Base-by-base conservation (phyloP, 345 rosid genomes). In the Citrus medica region DNA sequence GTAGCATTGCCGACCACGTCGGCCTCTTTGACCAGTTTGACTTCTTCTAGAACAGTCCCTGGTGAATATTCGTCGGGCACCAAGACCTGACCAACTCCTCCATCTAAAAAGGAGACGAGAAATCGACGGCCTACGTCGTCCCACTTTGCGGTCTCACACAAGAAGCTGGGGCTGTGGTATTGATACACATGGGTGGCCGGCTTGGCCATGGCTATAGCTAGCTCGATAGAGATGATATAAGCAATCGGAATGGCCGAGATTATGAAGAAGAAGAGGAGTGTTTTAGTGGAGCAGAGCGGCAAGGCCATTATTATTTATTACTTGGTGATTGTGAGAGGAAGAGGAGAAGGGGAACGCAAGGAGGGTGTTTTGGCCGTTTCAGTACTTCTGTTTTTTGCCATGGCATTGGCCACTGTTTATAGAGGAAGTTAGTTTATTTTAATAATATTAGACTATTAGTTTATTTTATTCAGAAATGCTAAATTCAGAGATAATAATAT, bases 71-170 rank as follows among this genome's bases (percentile, higher is more conserved):
- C 83, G 2, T 69, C 76, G 5, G 94, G 93, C 56, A 95, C 90
- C 37, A 46, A 78, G 61, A 95, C 79, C 84, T 90, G 82, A 24
- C 93, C 98, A 77, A 95, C 60, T 64, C 97, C 95, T 2, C 98
- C 97, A 51, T 90, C 97, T 68, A 95, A 65, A 87, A 82, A 91
- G 80, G 94, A 90, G 81, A 92, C 92, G 81, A 95, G 86, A 88
- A 95, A 95, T 24, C 97, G 90, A 69, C 83, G 87, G 81, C 85
- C 75, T 21, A 69, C 79, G 4, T 83, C 88, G 84, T 95, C 98
- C 98, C 98, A 95, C 90, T 93, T 93, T 77, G 95, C 93, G 86
- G 91, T 87, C 88, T 93, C 98, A 24, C 97, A 92, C 84, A 95
- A 24, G 83, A 80, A 89, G 22, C 93, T 94, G 80, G 90, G 65